These are phyloP conservation scores for Gaeumannomyces sp. DNA, from an alignment of 2,329 filamentous ascomycete genomes.

Conservation along the genomic window DNA sequence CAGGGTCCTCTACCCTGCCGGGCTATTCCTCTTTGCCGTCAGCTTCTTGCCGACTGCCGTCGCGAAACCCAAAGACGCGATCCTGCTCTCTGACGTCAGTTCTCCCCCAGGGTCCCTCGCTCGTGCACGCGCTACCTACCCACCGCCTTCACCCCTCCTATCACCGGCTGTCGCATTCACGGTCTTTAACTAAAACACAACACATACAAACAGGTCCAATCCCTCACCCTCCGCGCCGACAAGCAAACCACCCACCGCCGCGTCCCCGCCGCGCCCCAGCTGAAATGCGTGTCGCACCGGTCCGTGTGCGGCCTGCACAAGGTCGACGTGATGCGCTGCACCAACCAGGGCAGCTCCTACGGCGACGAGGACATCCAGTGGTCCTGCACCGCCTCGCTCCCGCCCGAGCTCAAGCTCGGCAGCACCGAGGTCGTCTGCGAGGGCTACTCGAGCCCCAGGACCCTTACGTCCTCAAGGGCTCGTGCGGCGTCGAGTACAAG, in stretches of 20 bases:
- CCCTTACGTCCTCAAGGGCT: conserved; percentile 81
- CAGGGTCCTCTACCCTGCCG: conserved; percentile 8
- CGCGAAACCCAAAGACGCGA: conserved; percentile 41
- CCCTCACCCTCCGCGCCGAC: conserved; percentile 66
- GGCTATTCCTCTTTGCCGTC: conserved; percentile 7
- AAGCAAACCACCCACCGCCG: conserved; percentile 70
- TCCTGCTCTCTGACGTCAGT: conserved; percentile 57
- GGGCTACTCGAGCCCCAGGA: conserved; percentile 73
- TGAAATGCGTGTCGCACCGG: conserved; percentile 66
- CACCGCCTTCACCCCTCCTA: not conserved
- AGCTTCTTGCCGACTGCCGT: conserved; percentile 15
- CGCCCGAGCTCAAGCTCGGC: conserved; percentile 63
- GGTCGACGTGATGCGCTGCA: conserved; percentile 81
- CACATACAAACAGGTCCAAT: conserved; percentile 50
- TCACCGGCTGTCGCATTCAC: not conserved
- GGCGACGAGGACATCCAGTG: conserved; percentile 77
- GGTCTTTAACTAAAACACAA: not conserved
- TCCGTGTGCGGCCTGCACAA: conserved; percentile 62
- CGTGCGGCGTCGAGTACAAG: conserved; percentile 87
- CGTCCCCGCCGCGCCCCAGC: conserved; percentile 67
- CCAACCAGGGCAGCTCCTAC: conserved; percentile 78
- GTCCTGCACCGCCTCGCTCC: conserved; percentile 67
- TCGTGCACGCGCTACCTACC: not conserved
- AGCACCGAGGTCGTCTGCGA: conserved; percentile 89
- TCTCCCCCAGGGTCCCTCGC: conserved; percentile 14